Conservation (phyloP, 179 eudicot genomes). For the Drosera spatulata region DNA sequence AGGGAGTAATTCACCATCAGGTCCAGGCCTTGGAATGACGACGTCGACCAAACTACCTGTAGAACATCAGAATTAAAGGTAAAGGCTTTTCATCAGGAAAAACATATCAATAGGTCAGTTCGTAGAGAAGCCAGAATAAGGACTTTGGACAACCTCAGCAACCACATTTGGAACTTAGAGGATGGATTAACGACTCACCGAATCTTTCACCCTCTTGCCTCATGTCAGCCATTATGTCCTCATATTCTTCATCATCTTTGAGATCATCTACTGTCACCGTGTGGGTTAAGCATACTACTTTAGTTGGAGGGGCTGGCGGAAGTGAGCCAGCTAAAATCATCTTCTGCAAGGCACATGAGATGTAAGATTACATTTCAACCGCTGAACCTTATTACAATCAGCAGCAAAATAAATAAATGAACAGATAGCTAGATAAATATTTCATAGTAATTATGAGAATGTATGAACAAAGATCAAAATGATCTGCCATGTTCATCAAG, state of each 20-base stretch:
- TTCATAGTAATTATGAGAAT: too few species aligned
- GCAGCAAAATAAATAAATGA: too few species aligned
- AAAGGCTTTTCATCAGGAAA: too few species aligned
- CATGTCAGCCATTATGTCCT: slow-evolving; percentile 89
- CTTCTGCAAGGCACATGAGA: slow-evolving; percentile 38
- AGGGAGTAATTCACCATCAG: slow-evolving; percentile 57
- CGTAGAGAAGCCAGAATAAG: not conserved
- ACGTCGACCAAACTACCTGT: slow-evolving; percentile 71
- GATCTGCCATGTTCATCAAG: too few species aligned
- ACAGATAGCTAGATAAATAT: too few species aligned
- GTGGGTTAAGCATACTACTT: slow-evolving; percentile 81
- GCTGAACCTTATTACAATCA: too few species aligned
- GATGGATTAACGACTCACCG: slow-evolving; percentile 30
- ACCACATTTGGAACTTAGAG: too few species aligned
- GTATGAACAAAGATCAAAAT: too few species aligned
- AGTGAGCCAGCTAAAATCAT: slow-evolving; percentile 39
- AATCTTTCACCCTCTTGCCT: slow-evolving; percentile 77
- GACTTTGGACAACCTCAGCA: not conserved
- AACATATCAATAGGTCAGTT: too few species aligned
- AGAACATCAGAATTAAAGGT: slow-evolving; percentile 11
- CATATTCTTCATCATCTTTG: slow-evolving; percentile 68
- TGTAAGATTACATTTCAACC: too few species aligned
- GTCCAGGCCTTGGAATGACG: slow-evolving; percentile 77
- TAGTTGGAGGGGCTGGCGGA: slow-evolving; percentile 53
- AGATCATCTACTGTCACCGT: slow-evolving; percentile 66